Evolutionary conservation across 208 protist species (phyloP).

Genomic region (Wallacemonas sp.): DNA sequence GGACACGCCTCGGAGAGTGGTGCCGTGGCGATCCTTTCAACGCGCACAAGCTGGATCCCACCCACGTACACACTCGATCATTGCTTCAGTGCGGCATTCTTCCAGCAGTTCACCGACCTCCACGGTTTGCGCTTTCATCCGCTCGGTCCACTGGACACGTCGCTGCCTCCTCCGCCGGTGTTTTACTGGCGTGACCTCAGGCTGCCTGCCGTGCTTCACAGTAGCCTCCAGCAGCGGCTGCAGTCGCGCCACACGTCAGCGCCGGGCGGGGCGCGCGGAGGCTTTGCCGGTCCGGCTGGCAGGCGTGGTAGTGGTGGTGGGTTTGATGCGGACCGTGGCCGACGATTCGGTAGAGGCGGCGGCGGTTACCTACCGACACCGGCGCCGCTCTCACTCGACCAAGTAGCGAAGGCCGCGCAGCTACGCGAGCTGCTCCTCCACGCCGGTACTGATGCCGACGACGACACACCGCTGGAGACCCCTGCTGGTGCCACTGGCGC

Average conservation of each 20-base stretch:
- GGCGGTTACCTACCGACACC: neutral
- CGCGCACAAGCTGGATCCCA: conserved; percentile 46
- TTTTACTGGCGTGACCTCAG: conserved; percentile 1
- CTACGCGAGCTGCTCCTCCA: neutral
- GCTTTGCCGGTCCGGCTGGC: conserved; percentile 17
- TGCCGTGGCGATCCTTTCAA: conserved; percentile 20
- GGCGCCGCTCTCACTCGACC: neutral
- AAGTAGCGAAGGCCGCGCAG: conserved; percentile 1
- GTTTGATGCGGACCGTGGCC: neutral
- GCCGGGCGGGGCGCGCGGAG: conserved; percentile 5
- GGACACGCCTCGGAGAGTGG: conserved; percentile 17
- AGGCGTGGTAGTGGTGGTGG: neutral
- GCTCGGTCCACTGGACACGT: neutral
- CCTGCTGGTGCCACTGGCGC: neutral
- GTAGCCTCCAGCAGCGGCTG: neutral
- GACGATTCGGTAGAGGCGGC: neutral
- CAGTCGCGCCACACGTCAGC: neutral
- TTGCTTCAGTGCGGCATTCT: conserved; percentile 39
- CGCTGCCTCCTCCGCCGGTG: conserved; percentile 44
- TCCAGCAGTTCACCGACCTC: conserved; percentile 30
- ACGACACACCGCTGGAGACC: too few species aligned
- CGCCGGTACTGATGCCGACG: neutral
- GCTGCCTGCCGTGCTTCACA: neutral
- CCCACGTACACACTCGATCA: conserved; percentile 35
- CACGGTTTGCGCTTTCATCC: conserved; percentile 45